phyloP scores from a whole-genome alignment of 192 early-diverging fungal species.

The Geranomyces michiganensis region DNA sequence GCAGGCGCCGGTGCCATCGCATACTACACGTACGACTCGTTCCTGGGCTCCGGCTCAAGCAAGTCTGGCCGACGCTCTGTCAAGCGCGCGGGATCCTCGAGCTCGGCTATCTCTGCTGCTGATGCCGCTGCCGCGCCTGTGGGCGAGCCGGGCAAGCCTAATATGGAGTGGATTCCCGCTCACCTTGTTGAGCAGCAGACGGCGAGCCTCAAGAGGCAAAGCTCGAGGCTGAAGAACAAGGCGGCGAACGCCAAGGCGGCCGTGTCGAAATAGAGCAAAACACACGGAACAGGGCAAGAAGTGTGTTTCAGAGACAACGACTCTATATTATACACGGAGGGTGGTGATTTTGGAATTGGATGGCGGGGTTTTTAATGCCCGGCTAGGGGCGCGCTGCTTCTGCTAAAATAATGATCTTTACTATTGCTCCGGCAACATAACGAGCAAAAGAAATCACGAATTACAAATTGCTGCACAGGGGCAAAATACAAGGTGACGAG shows the following conservation, averaged over 20 bases:
- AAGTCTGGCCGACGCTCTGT: not conserved
- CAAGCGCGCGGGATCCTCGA: slow-evolving; percentile 1
- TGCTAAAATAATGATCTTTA: too few species aligned
- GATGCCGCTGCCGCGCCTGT: slow-evolving; percentile 2
- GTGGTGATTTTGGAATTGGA: too few species aligned
- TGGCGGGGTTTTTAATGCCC: too few species aligned
- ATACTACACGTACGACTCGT: slow-evolving; percentile 51
- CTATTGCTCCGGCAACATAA: too few species aligned
- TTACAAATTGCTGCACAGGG: too few species aligned
- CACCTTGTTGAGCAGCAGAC: slow-evolving; percentile 24
- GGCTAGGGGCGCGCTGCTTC: too few species aligned
- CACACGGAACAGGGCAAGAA: too few species aligned
- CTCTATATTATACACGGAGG: too few species aligned
- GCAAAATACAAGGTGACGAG: too few species aligned
- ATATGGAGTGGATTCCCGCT: slow-evolving; percentile 62
- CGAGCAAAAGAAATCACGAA: too few species aligned
- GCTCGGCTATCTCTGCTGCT: not conserved
- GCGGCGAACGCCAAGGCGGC: not conserved
- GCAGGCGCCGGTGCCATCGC: slow-evolving; percentile 45
- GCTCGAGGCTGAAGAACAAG: slow-evolving; percentile 25
- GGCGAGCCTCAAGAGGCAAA: slow-evolving; percentile 7
- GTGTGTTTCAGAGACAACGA: too few species aligned
- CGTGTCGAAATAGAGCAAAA: not conserved
- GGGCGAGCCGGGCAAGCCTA: slow-evolving; percentile 37
- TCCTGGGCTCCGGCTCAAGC: slow-evolving; percentile 40